Conservation (phyloP, 140 eudicot genomes). For the Ambrosia hybrid region DNA sequence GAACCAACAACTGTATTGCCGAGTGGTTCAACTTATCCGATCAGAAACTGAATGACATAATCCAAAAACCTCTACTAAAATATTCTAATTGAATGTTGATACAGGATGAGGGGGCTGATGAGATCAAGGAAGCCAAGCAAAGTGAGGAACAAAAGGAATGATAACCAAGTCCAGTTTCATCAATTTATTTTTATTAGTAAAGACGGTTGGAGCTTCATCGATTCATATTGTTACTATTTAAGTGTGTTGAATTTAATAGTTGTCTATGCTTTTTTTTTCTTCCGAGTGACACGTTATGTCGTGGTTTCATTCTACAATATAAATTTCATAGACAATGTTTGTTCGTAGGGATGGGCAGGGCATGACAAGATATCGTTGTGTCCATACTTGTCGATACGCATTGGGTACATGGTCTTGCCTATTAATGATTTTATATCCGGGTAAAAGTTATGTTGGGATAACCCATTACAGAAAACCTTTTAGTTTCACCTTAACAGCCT, state of each 20-base stretch:
- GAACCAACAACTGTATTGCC: no score
- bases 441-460: no score
- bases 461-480: no score
- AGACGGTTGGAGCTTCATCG: slow-evolving; percentile 16
- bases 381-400: no score
- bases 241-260: slow-evolving; percentile 23
- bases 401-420: no score
- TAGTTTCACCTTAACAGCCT: no score
- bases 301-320: neutral
- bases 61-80: neutral
- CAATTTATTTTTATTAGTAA: slow-evolving; percentile 27
- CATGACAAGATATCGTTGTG: no score
- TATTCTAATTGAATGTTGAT: neutral
- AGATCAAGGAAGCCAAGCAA: slow-evolving; percentile 62
- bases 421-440: no score
- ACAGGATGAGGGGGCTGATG: slow-evolving; percentile 78
- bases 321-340: neutral
- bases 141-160: slow-evolving; percentile 56
- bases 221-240: neutral
- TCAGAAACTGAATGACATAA: neutral
- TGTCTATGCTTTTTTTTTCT: neutral
- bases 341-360: no score
- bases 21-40: no score
- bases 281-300: neutral
- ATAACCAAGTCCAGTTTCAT: neutral